Evolutionary conservation across 1,284 basidiomycete genomes (phyloP), one percentile per base, ranked within the genome.

Genomic region (Heterobasidion irregulare): DNA sequence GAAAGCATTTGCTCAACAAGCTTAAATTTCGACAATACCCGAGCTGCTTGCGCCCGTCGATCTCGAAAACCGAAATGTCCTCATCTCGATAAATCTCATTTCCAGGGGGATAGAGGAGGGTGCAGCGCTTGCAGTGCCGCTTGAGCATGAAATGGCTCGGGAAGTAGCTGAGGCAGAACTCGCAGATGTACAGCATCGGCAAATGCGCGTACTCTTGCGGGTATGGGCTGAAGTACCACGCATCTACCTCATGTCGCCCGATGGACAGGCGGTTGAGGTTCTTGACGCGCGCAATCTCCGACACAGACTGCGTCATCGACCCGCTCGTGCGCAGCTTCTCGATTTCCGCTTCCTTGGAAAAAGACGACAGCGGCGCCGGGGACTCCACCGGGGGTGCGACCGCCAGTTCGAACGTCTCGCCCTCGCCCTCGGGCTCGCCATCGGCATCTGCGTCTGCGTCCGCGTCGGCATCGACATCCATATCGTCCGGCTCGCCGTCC

Each of bases 161-260:
- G 70, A 87, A 97, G 75, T 89, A 98, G 44, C 85, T 86, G 53
- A 98, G 78, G 70, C 97, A 99, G 75, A 97, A 98, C 74, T 99
- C 97, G 84, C 97, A 99, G 68, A 99, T 86, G 77, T 95, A 98
- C 50, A 99, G 81, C 59, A 95, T 78, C 32, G 95, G 94, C 35
- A 97, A 84, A 71, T 99, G 90, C 44, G 96, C 93, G 74, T 92
- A 99, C 75, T 99, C 97, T 72, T 94, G 86, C 6, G 97, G 97
- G 74, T 99, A 99, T 6, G 97, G 96, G 65, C 92, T 94, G 77
- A 99, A 99, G 75, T 99, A 99, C 97, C 97, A 99, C 8, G 95
- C 89, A 65, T 99, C 95, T 63, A 99, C 90, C 73, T 98, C 93
- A 73, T 96, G 87, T 69, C 85, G 87, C 59, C 97, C 97, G 64